A percentile compares a stretch with the other conserved stretches of the same genome.
These are phyloP conservation scores for Ormosia semicastrata DNA, from an alignment of 306 rosid genomes.

Conservation along the genomic window DNA sequence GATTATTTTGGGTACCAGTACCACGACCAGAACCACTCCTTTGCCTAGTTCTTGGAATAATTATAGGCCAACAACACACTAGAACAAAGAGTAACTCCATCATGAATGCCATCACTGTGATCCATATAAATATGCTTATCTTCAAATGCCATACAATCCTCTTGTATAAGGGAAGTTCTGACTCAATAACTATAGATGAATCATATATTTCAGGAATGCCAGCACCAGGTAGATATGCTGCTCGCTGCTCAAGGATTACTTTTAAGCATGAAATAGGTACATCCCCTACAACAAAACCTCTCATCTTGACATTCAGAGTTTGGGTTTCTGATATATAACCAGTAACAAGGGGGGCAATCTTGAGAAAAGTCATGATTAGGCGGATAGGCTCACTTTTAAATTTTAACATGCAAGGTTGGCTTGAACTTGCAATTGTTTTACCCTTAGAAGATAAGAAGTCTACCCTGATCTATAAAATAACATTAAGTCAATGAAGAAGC, in stretches of 20 bases:
- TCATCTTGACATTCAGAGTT: conserved; percentile 60
- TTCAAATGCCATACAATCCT: conserved; percentile 79
- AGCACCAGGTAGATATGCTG: conserved; percentile 72
- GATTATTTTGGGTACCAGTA: conserved; percentile 25
- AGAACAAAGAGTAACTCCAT: conserved; percentile 57
- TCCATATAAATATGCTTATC: conserved; percentile 70
- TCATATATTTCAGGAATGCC: conserved; percentile 91
- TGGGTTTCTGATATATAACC: conserved; percentile 80
- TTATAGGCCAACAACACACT: conserved; percentile 67
- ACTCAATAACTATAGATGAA: conserved; percentile 53
- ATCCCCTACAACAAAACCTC: conserved; percentile 62
- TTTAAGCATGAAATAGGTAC: conserved; percentile 78
- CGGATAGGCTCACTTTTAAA: conserved; percentile 84
- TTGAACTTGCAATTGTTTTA: conserved; percentile 62
- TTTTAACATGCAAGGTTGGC: conserved; percentile 76
- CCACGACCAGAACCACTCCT: conserved; percentile 38
- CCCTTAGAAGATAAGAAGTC: conserved; percentile 65
- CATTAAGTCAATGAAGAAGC: conserved; percentile 16
- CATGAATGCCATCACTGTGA: conserved; percentile 50
- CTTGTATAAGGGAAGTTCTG: conserved; percentile 67
- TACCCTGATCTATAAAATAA: conserved; percentile 60
- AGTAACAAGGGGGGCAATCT: conserved; percentile 69
- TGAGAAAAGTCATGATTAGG: conserved; percentile 55
- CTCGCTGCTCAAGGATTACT: conserved; percentile 78
- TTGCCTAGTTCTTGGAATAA: conserved; percentile 59